Evolutionary conservation across 2,329 filamentous ascomycete genomes (phyloP).

Genomic region (Pseudophaeomoniella oleicola): DNA sequence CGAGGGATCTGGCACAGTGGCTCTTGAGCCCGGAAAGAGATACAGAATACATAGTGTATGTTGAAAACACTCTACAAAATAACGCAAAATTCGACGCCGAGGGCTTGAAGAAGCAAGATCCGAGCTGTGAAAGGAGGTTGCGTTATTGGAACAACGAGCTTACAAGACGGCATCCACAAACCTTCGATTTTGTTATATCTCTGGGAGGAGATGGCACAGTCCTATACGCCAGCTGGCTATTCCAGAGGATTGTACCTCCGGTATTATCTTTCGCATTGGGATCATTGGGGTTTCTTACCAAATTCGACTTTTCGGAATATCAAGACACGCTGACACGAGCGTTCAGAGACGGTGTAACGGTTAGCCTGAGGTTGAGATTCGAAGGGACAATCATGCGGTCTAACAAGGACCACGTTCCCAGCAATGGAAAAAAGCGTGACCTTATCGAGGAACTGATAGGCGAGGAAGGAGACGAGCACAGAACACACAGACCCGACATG

Average conservation of each 20-base stretch:
- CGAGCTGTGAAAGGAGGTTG: slow-evolving; percentile 42
- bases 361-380: slow-evolving; percentile 76
- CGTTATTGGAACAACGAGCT: slow-evolving; percentile 74
- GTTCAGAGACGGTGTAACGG: slow-evolving; percentile 72
- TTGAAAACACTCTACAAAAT: slow-evolving; percentile 60
- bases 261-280: slow-evolving; percentile 84
- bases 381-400: slow-evolving; percentile 89
- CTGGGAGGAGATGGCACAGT: slow-evolving; percentile 91
- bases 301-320: slow-evolving; percentile 79
- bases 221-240: slow-evolving; percentile 89
- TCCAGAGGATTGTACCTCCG: slow-evolving; percentile 87
- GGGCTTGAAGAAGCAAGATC: slow-evolving; percentile 51
- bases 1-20: slow-evolving; percentile 67
- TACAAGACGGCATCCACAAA: slow-evolving; percentile 63
- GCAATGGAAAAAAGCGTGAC: slow-evolving; percentile 37
- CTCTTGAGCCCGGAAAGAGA: slow-evolving; percentile 56
- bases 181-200: slow-evolving; percentile 86
- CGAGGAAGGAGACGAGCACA: slow-evolving; percentile 67
- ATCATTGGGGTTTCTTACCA: slow-evolving; percentile 90
- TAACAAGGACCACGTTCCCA: slow-evolving; percentile 24
- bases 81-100: slow-evolving; percentile 59
- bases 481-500: slow-evolving; percentile 71
- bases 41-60: slow-evolving; percentile 59
- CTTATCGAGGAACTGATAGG: slow-evolving; percentile 83
- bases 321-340: slow-evolving; percentile 53